Evolutionary conservation across 78 protist species (phyloP).

Genomic region (Dictyostelium citrinum): DNA sequence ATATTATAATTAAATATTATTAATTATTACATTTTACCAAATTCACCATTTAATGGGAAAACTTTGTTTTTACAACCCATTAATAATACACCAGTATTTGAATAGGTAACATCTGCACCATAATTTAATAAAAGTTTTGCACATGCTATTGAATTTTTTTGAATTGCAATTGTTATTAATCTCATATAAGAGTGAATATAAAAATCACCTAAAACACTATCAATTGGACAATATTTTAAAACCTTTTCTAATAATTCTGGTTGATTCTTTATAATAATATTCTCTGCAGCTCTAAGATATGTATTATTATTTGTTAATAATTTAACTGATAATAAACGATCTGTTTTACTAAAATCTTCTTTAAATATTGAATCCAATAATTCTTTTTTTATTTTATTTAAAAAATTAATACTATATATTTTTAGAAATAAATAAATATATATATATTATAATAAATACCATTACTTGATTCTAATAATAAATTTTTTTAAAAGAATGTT

Average conservation of each 20-base stretch:
- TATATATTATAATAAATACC: too few species aligned
- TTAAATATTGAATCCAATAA: not conserved
- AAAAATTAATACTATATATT: not conserved
- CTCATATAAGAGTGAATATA: not conserved
- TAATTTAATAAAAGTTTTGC: slow-evolving; percentile 5
- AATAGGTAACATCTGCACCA: slow-evolving; percentile 52
- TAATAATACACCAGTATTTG: slow-evolving; percentile 25
- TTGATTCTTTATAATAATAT: not conserved
- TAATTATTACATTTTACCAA: not conserved
- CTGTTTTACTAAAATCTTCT: not conserved
- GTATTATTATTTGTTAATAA: not conserved
- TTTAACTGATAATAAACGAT: not conserved
- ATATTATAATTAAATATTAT: not conserved
- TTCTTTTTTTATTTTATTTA: not conserved
- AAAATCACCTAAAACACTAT: not conserved
- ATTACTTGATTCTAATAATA: slow-evolving; percentile 1
- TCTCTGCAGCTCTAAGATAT: not conserved
- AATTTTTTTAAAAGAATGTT: not conserved
- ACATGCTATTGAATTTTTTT: not conserved
- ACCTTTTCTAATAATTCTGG: not conserved
- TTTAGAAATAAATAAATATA: too few species aligned
- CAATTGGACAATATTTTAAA: slow-evolving; percentile 12
- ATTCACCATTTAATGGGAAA: not conserved
- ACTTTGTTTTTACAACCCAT: not conserved
- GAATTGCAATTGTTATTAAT: not conserved